A percentile compares a stretch with the other conserved stretches of the same genome.
These are phyloP conservation scores for Schizochytrium sp. DNA, from an alignment of 108 stramenopile genomes.

Conservation along the genomic window DNA sequence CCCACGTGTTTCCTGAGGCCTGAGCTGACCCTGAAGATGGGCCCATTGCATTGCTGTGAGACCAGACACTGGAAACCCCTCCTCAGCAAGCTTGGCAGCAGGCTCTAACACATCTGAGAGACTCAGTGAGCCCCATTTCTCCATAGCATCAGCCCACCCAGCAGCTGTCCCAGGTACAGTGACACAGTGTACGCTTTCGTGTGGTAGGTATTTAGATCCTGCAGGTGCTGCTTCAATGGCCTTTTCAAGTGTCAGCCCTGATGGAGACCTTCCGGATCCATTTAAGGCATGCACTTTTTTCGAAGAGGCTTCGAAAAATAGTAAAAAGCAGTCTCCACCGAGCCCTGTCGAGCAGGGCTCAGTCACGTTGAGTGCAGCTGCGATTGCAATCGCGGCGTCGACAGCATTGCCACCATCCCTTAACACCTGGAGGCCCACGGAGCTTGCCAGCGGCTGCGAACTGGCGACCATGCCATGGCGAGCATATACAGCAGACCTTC, in stretches of 20 bases:
- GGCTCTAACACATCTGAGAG: slow-evolving; percentile 88
- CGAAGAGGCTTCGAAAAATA: slow-evolving; percentile 85
- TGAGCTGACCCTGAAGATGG: slow-evolving; percentile 65
- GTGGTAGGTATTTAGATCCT: neutral
- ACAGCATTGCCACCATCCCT: slow-evolving; percentile 75
- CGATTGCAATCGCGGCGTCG: slow-evolving; percentile 77
- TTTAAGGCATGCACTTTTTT: slow-evolving; percentile 83
- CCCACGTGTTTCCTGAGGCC: slow-evolving; percentile 66
- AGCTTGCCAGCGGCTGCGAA: slow-evolving; percentile 71
- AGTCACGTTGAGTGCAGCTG: slow-evolving; percentile 73
- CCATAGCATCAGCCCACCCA: slow-evolving; percentile 86
- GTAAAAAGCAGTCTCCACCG: slow-evolving; percentile 78
- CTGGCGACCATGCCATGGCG: slow-evolving; percentile 67
- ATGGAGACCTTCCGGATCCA: slow-evolving; percentile 85
- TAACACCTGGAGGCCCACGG: slow-evolving; percentile 68
- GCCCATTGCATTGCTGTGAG: slow-evolving; percentile 88
- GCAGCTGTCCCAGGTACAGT: slow-evolving; percentile 96
- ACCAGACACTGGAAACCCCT: slow-evolving; percentile 89
- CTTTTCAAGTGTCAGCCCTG: slow-evolving; percentile 78
- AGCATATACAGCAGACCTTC: slow-evolving; percentile 69
- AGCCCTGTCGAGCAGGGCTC: slow-evolving; percentile 66
- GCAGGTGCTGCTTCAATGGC: slow-evolving; percentile 66
- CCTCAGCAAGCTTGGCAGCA: slow-evolving; percentile 87
- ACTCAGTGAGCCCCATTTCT: slow-evolving; percentile 77
- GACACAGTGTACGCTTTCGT: slow-evolving; percentile 79